Conservation (phyloP, 225 moss, liverwort and hornwort species). For the Sphagnum contortum region DNA sequence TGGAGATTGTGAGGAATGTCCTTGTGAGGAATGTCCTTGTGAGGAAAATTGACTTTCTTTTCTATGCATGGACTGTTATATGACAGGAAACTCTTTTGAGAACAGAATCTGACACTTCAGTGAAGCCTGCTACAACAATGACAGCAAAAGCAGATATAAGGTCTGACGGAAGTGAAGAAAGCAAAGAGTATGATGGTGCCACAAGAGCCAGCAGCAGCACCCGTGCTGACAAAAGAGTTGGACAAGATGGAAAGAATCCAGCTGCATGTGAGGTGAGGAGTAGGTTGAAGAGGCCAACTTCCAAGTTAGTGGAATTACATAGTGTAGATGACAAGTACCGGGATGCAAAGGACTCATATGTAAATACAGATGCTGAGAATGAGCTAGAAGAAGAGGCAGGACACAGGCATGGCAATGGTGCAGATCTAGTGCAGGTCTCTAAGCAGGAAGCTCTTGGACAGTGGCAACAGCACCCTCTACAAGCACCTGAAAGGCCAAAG, state of each 20-base stretch:
- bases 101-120: conserved; percentile 72
- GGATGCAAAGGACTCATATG: conserved; percentile 35
- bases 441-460: conserved; percentile 42
- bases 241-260: conserved; percentile 33
- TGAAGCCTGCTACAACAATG: conserved; percentile 53
- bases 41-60: background rate
- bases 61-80: conserved; percentile 2
- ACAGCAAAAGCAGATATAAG: conserved; percentile 55
- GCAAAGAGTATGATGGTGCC: conserved; percentile 55
- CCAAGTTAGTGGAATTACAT: conserved; percentile 50
- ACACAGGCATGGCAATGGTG: conserved; percentile 33
- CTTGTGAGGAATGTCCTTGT: no score
- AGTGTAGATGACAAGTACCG: conserved; percentile 36
- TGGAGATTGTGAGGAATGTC: background rate
- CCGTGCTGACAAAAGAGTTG: conserved; percentile 29
- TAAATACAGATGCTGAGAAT: conserved; percentile 44
- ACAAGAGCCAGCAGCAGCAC: conserved; percentile 60
- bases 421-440: conserved; percentile 44
- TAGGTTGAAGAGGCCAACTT: conserved; percentile 45
- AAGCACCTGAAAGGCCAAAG: conserved; percentile 59
- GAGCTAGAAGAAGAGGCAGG: conserved; percentile 34
- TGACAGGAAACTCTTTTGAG: conserved; percentile 59
- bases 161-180: conserved; percentile 62
- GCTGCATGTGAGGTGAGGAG: conserved; percentile 45
- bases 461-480: conserved; percentile 54